Conservation (phyloP, 768 basidiomycete species). For the Clitopilus passeckerianus region DNA sequence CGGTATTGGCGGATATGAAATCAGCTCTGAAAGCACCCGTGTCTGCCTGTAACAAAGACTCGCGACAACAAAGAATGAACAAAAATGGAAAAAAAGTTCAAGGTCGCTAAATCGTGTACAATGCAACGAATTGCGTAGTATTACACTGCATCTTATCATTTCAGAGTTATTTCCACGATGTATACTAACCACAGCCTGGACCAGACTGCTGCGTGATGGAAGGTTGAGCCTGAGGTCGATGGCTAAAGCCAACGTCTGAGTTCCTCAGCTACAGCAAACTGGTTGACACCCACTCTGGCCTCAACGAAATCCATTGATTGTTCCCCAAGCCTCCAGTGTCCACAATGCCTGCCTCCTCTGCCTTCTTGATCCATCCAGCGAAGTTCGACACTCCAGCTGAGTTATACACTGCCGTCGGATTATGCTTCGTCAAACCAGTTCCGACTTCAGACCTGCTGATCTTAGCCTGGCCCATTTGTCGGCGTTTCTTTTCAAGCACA, state of each 20-base stretch:
- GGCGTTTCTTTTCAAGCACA: background rate
- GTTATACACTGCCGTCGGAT: slow-evolving; percentile 9
- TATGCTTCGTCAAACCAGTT: slow-evolving; percentile 13
- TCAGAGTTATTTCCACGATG: background rate
- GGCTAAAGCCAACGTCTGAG: background rate
- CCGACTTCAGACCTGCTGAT: slow-evolving; percentile 11
- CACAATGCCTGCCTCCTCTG: slow-evolving; percentile 17
- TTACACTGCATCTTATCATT: background rate
- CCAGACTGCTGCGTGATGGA: background rate
- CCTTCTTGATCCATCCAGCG: slow-evolving; percentile 15
- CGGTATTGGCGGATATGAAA: background rate
- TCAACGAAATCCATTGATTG: slow-evolving; percentile 16
- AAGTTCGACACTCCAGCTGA: slow-evolving; percentile 17
- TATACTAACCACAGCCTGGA: background rate
- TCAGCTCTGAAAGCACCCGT: background rate
- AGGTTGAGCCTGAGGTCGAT: background rate
- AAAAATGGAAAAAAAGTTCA: background rate
- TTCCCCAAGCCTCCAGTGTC: slow-evolving; percentile 13
- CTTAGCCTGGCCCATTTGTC: background rate
- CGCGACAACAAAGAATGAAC: background rate
- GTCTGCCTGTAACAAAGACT: background rate
- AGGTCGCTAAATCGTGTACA: background rate
- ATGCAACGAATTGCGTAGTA: too few species aligned
- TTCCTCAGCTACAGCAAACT: background rate
- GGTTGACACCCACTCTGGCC: slow-evolving; percentile 11